These are phyloP conservation scores for Penicillium macrosclerotiorum DNA, from an alignment of 495 filamentous ascomycete species.

Conservation along the genomic window DNA sequence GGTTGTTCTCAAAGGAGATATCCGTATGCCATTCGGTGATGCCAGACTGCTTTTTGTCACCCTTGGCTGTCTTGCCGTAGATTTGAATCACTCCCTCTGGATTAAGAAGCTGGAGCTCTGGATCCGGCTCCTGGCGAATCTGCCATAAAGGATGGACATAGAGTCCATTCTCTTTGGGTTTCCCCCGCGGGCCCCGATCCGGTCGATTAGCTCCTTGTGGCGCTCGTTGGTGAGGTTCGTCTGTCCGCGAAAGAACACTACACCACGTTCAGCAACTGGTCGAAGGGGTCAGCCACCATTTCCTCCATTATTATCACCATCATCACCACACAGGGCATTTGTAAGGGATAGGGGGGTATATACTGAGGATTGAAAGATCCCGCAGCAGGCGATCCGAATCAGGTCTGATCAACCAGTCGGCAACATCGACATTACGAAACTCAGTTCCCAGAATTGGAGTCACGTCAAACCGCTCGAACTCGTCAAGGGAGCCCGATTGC, in stretches of 20 bases:
- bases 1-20: constrained; percentile 63
- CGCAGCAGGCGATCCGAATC: constrained; percentile 3
- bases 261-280: constrained; percentile 66
- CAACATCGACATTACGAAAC: constrained; percentile 8
- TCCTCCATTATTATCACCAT: not conserved
- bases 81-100: constrained; percentile 17
- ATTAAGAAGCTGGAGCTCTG: constrained; percentile 60
- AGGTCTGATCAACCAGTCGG: constrained; percentile 3
- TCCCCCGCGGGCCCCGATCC: constrained; percentile 56
- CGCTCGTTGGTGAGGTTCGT: constrained; percentile 54
- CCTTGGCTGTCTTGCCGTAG: not conserved
- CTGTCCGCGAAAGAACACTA: constrained; percentile 69
- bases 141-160: constrained; percentile 62
- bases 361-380: constrained; percentile 5
- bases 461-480: constrained; percentile 32
- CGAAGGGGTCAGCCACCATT: not conserved
- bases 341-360: not conserved
- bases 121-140: constrained; percentile 25
- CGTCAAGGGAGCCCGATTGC: too few species aligned
- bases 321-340: not conserved
- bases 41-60: too few species aligned
- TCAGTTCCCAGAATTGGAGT: constrained; percentile 15
- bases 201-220: constrained; percentile 58
- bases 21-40: constrained; percentile 57
- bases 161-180: constrained; percentile 54